Evolutionary conservation across 2,329 filamentous ascomycete species (phyloP).

Genomic region (Orbilia oligospora): DNA sequence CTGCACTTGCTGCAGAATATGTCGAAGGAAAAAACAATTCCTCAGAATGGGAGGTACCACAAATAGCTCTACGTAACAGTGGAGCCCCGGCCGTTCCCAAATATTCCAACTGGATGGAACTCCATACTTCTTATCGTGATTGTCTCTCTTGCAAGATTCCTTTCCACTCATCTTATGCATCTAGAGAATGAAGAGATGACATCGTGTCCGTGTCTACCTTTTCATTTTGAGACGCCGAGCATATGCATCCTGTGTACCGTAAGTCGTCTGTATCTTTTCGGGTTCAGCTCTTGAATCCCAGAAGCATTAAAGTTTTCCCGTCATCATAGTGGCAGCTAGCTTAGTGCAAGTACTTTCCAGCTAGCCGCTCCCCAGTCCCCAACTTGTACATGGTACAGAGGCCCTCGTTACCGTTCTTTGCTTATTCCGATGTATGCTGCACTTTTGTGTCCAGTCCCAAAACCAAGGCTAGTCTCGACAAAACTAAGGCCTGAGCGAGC

Average conservation of each 20-base stretch:
- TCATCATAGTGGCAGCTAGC: conserved; percentile 24
- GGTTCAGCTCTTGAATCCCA: conserved; percentile 11
- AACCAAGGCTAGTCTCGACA: conserved; percentile 47
- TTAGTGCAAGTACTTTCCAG: conserved; percentile 23
- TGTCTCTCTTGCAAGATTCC: conserved; percentile 1
- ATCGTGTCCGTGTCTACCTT: neutral
- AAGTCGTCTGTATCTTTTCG: neutral
- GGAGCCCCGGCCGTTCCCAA: conserved; percentile 5
- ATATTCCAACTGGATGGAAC: conserved; percentile 26
- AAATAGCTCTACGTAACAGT: conserved; percentile 32
- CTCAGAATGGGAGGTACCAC: conserved; percentile 15
- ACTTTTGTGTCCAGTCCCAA: conserved; percentile 59
- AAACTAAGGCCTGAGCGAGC: conserved; percentile 57
- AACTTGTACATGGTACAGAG: conserved; percentile 53
- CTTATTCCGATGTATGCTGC: conserved; percentile 36
- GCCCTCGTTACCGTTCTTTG: conserved; percentile 29
- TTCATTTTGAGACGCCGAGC: neutral
- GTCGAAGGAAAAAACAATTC: neutral
- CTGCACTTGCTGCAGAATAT: conserved; percentile 13
- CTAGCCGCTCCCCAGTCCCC: conserved; percentile 42
- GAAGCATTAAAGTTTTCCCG: conserved; percentile 48
- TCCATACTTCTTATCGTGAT: conserved; percentile 11
- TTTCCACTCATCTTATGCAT: conserved; percentile 1
- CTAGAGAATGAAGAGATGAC: neutral
- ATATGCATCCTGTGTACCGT: neutral